Evolutionary conservation across 257 asterid species (phyloP).

Genomic region (Datura wrightii): DNA sequence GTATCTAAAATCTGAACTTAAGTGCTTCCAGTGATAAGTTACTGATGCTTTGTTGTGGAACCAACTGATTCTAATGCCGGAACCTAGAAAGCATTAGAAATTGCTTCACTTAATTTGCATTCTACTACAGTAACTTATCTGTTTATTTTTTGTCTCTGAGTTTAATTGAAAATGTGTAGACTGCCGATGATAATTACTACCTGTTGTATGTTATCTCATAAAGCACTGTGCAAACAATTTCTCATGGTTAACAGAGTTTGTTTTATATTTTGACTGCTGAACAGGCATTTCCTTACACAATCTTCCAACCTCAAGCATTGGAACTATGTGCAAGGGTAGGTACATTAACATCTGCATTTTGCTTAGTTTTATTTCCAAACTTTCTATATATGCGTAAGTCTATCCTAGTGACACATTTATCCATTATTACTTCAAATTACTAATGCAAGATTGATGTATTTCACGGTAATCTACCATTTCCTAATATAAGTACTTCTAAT

Average conservation of each 20-base stretch:
- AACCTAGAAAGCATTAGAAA: neutral
- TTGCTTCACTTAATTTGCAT: constrained; percentile 6
- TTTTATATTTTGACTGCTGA: constrained; percentile 8
- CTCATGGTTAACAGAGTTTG: neutral
- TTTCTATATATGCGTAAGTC: constrained; percentile 35
- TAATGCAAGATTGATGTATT: neutral
- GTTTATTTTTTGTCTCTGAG: neutral
- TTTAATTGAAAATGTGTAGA: neutral
- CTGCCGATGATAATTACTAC: constrained; percentile 7
- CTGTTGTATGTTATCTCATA: neutral
- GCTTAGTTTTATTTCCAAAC: constrained; percentile 34
- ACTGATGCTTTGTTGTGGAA: neutral
- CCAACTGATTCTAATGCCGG: constrained; percentile 4
- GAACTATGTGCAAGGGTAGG: constrained; percentile 96
- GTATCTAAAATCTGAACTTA: neutral
- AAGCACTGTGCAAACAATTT: constrained; percentile 14
- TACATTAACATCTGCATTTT: constrained; percentile 32
- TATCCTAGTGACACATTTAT: neutral
- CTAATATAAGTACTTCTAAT: constrained; percentile 22
- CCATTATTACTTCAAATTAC: neutral
- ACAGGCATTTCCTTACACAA: constrained; percentile 81
- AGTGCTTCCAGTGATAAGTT: constrained; percentile 13
- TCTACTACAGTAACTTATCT: neutral
- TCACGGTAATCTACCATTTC: neutral
- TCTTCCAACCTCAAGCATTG: constrained; percentile 89